These are phyloP conservation scores for Cytospora paraplurivora DNA, from an alignment of 2,329 filamentous ascomycete species.

Conservation along the genomic window DNA sequence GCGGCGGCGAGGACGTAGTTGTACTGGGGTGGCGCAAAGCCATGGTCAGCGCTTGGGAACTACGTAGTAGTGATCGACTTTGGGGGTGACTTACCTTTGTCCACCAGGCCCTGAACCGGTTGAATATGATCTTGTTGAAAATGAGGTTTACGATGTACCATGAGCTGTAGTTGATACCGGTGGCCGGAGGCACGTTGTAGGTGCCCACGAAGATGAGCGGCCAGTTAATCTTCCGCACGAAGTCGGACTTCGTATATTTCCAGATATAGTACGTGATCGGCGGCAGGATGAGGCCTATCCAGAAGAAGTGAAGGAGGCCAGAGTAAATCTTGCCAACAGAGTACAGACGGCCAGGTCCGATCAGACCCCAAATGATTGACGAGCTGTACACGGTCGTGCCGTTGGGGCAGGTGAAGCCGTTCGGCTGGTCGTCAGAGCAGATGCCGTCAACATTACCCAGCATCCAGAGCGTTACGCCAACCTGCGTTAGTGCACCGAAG, in stretches of 20 bases:
- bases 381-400: slow-evolving; percentile 52
- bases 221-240: slow-evolving; percentile 41
- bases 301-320: slow-evolving; percentile 52
- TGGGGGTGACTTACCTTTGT: slow-evolving; percentile 28
- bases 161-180: slow-evolving; percentile 40
- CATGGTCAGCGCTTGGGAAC: neutral
- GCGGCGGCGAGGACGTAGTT: slow-evolving; percentile 42
- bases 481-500: slow-evolving; percentile 48
- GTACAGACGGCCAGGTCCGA: slow-evolving; percentile 53
- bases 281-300: slow-evolving; percentile 47
- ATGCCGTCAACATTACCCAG: slow-evolving; percentile 44
- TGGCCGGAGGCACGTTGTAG: slow-evolving; percentile 43
- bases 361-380: slow-evolving; percentile 53
- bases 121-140: slow-evolving; percentile 48
- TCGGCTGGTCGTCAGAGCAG: slow-evolving; percentile 43
- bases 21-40: slow-evolving; percentile 36
- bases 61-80: neutral
- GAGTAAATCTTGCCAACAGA: slow-evolving; percentile 50
- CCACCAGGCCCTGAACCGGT: slow-evolving; percentile 49
- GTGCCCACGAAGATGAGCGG: slow-evolving; percentile 42
- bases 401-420: slow-evolving; percentile 52
- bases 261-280: slow-evolving; percentile 45
- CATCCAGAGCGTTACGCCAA: slow-evolving; percentile 39
- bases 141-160: slow-evolving; percentile 49
- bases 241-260: slow-evolving; percentile 42